These are phyloP conservation scores for Talaromyces adpressus DNA, from an alignment of 495 filamentous ascomycete species.

Conservation along the genomic window DNA sequence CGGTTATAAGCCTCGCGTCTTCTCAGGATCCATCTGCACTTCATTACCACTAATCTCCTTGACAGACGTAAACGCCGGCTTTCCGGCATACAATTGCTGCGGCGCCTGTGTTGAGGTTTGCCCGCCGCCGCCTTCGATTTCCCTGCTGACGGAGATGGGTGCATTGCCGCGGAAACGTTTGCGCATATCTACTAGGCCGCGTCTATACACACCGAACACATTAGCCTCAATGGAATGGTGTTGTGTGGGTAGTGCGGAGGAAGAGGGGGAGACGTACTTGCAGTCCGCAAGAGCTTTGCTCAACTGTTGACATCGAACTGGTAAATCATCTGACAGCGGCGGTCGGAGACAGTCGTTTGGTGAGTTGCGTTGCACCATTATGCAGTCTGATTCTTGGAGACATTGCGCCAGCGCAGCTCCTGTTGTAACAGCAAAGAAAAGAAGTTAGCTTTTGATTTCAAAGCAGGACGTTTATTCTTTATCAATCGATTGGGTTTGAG, in stretches of 20 bases:
- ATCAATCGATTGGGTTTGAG: no score
- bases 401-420: constrained; percentile 88
- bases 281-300: constrained; percentile 89
- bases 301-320: constrained; percentile 84
- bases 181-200: constrained; percentile 96
- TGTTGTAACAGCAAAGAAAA: constrained; percentile 23
- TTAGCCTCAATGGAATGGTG: not conserved
- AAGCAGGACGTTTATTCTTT: not conserved
- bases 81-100: constrained; percentile 72
- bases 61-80: constrained; percentile 56
- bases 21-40: constrained; percentile 45
- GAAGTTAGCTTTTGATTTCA: not conserved
- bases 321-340: constrained; percentile 70
- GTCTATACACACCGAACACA: constrained; percentile 28
- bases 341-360: constrained; percentile 81
- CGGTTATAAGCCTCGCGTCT: constrained; percentile 32
- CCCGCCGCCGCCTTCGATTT: constrained; percentile 33
- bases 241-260: not conserved
- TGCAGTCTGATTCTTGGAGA: constrained; percentile 90
- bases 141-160: constrained; percentile 61
- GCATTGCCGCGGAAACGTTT: constrained; percentile 97
- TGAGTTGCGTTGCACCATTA: constrained; percentile 81
- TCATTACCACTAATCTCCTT: constrained; percentile 40
- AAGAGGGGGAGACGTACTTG: constrained; percentile 47
- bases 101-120: constrained; percentile 25